A percentile compares a stretch with the other conserved stretches of the same genome.
phyloP scores from a whole-genome alignment of 1,284 basidiomycete species.

The Ceratobasidium sp. region DNA sequence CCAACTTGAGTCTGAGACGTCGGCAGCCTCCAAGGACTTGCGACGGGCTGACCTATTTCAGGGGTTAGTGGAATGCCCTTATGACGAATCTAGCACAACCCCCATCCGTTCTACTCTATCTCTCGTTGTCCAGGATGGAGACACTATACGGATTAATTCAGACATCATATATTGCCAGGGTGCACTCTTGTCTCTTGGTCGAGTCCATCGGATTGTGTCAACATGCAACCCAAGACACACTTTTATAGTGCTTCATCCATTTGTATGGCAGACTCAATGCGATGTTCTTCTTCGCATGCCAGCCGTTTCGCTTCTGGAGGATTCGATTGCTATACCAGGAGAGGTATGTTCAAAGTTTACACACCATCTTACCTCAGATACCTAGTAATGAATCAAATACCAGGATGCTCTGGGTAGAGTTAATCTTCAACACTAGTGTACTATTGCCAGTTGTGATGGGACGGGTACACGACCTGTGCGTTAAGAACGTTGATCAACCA shows the following conservation, averaged over 20 bases:
- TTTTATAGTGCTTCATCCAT: background rate
- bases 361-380: background rate
- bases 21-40: background rate
- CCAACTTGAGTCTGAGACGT: background rate
- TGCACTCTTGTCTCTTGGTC: background rate
- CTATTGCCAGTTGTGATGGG: background rate
- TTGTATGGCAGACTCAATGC: background rate
- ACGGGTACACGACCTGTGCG: background rate
- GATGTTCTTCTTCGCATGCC: background rate
- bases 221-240: constrained; percentile 1
- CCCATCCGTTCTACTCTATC: background rate
- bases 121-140: background rate
- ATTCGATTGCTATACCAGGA: background rate
- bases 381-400: background rate
- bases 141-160: background rate
- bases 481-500: constrained; percentile 10
- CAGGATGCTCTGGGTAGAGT: constrained; percentile 1
- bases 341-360: background rate
- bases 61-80: background rate
- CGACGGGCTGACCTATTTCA: background rate
- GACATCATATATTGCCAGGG: background rate
- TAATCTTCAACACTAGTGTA: constrained; percentile 25
- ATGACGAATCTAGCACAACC: background rate
- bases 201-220: background rate
- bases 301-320: no score